Conservation (phyloP, 2,329 filamentous ascomycete genomes). For the Ilyonectria destructans region DNA sequence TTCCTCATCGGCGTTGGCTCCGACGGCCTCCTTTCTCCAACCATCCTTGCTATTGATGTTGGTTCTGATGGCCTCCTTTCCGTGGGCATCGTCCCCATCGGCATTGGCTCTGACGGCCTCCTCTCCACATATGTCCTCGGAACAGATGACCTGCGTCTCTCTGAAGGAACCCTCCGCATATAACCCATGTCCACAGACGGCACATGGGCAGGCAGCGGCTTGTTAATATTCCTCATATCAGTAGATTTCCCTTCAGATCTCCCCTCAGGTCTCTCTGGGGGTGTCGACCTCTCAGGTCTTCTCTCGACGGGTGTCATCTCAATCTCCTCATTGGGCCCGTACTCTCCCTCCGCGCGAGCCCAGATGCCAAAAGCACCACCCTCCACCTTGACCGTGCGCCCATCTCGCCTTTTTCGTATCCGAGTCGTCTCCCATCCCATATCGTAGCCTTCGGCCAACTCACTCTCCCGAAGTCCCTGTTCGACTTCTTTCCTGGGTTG, state of each 20-base stretch:
- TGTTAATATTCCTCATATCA: constrained; percentile 3
- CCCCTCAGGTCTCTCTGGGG: constrained; percentile 5
- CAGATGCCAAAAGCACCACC: constrained; percentile 44
- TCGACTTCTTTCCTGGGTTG: constrained; percentile 42
- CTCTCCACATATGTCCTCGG: constrained; percentile 21
- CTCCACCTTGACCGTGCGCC: constrained; percentile 36
- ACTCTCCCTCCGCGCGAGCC: constrained; percentile 32
- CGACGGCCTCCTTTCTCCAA: constrained; percentile 4
- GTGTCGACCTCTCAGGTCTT: constrained; percentile 14
- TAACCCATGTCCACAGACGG: neutral
- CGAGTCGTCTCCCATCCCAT: constrained; percentile 39
- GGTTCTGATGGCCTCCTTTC: constrained; percentile 3
- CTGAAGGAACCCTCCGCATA: constrained; percentile 3
- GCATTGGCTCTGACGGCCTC: constrained; percentile 1
- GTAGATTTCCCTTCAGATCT: neutral
- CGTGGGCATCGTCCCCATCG: neutral
- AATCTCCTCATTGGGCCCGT: constrained; percentile 40
- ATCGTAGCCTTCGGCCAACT: constrained; percentile 35
- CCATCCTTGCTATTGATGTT: neutral
- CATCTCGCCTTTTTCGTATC: constrained; percentile 30
- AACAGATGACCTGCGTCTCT: neutral
- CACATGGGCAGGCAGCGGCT: constrained; percentile 16
- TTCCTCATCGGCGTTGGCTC: constrained; percentile 5
- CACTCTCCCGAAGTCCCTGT: constrained; percentile 34
- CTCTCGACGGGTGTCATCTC: constrained; percentile 44